Evolutionary conservation across 192 early-diverging fungal genomes (phyloP).

Genomic region (Cetraspora pellucida): DNA sequence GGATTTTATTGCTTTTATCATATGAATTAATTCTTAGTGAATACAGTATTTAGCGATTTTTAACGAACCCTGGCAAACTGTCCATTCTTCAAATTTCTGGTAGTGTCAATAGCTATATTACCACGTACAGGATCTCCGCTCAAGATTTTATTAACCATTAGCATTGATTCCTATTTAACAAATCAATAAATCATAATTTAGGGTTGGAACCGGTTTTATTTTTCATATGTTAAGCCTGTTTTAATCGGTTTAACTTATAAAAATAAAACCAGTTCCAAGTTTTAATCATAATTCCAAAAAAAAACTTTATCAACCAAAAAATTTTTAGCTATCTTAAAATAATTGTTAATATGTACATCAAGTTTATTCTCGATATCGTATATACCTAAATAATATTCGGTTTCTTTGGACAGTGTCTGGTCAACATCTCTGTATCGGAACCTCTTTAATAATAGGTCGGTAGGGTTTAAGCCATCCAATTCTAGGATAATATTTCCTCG

Average conservation of each 20-base stretch:
- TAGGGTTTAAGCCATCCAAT: constrained; percentile 53
- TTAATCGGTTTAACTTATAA: no score
- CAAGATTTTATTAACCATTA: constrained; percentile 48
- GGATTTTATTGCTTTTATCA: not conserved
- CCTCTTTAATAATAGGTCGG: constrained; percentile 48
- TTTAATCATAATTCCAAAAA: not conserved
- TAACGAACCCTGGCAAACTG: constrained; percentile 50
- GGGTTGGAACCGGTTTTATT: no score
- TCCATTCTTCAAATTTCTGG: constrained; percentile 48
- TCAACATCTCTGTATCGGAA: constrained; percentile 26
- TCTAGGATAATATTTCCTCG: constrained; percentile 62
- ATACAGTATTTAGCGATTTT: not conserved
- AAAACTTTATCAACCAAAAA: no score
- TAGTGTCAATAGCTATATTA: constrained; percentile 62
- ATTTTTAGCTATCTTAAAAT: not conserved
- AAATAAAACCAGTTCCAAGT: not conserved
- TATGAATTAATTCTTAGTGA: not conserved
- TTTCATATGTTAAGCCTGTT: no score
- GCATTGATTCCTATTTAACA: constrained; percentile 28
- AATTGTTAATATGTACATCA: constrained; percentile 30
- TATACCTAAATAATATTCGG: constrained; percentile 55
- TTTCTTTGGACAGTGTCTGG: constrained; percentile 51
- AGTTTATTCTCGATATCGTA: constrained; percentile 34
- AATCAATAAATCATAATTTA: not conserved
- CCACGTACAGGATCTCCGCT: constrained; percentile 60